Evolutionary conservation across 1,139 yeast species (phyloP).

Genomic region (Protomyces pachydermus): DNA sequence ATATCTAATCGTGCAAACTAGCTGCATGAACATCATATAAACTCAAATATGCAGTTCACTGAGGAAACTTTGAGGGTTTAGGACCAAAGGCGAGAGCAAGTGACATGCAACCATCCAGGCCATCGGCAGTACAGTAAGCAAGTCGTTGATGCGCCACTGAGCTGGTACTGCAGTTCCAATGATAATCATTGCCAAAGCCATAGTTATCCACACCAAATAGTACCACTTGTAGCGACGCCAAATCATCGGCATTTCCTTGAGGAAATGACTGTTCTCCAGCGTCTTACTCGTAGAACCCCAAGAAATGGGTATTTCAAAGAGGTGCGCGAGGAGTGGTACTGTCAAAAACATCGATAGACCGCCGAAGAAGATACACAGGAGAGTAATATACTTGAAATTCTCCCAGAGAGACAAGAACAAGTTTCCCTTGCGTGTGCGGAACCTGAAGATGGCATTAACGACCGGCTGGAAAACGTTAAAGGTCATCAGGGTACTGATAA

Average conservation of each 20-base stretch:
- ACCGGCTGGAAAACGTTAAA: constrained; percentile 30
- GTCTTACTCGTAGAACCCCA: constrained; percentile 33
- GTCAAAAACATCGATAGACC: constrained; percentile 31
- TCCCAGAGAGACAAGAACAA: constrained; percentile 28
- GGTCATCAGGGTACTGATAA: constrained; percentile 28
- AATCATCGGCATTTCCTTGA: constrained; percentile 31
- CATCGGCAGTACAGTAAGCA: constrained; percentile 14
- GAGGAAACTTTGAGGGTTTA: constrained; percentile 23
- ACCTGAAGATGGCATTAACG: constrained; percentile 30
- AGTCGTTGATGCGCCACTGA: constrained; percentile 30
- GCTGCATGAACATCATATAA: no score
- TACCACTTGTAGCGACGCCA: constrained; percentile 19
- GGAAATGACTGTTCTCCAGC: constrained; percentile 30
- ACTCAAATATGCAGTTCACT: constrained; percentile 9
- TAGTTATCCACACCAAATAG: constrained; percentile 1
- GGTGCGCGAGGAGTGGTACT: constrained; percentile 29
- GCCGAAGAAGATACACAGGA: constrained; percentile 30
- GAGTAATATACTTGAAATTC: constrained; percentile 27
- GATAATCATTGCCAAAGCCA: constrained; percentile 22
- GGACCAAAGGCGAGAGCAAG: constrained; percentile 3
- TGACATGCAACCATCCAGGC: constrained; percentile 20
- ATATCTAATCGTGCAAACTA: no score
- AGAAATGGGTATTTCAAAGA: constrained; percentile 30
- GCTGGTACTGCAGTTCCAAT: constrained; percentile 30
- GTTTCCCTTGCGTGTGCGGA: constrained; percentile 27